These are phyloP conservation scores for Casaregolazyma suthepensis DNA, from an alignment of 1,139 yeast genomes.

Conservation along the genomic window DNA sequence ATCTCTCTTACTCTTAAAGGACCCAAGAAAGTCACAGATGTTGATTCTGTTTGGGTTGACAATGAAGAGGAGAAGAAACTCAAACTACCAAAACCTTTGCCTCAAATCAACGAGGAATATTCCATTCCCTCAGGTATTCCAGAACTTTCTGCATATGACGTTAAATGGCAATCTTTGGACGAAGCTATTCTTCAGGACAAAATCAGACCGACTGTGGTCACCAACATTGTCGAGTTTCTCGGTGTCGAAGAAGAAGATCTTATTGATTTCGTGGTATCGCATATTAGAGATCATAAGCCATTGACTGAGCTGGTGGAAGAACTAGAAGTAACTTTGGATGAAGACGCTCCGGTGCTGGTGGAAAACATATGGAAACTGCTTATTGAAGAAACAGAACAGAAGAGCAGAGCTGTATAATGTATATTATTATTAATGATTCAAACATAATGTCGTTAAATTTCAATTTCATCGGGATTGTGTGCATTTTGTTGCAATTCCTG, in stretches of 20 bases:
- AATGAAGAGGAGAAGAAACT: conserved; percentile 16
- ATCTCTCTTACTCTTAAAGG: conserved; percentile 4
- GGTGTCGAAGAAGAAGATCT: conserved; percentile 35
- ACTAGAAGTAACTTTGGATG: conserved; percentile 32
- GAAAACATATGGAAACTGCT: conserved; percentile 28
- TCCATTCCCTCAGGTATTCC: conserved; percentile 21
- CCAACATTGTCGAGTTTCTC: conserved; percentile 29
- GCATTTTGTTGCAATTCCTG: conserved; percentile 6
- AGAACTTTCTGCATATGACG: conserved; percentile 21
- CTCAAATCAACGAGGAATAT: conserved; percentile 11
- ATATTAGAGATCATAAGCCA: conserved; percentile 24
- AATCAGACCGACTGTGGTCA: conserved; percentile 25
- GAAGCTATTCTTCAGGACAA: conserved; percentile 21
- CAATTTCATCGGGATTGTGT: conserved; percentile 62
- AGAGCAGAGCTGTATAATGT: conserved; percentile 1
- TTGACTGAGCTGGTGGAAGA: conserved; percentile 27
- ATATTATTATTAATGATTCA: conserved; percentile 15
- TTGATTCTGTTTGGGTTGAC: conserved; percentile 11
- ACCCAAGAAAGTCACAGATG: conserved; percentile 1
- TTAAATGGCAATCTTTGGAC: conserved; percentile 28
- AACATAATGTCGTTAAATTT: conserved; percentile 47
- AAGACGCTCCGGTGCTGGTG: conserved; percentile 30
- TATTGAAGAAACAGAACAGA: conserved; percentile 23
- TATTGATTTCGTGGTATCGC: conserved; percentile 27
- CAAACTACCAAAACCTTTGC: conserved; percentile 12